phyloP scores from a whole-genome alignment of 768 basidiomycete species.

The Gloeostereum incarnatum region DNA sequence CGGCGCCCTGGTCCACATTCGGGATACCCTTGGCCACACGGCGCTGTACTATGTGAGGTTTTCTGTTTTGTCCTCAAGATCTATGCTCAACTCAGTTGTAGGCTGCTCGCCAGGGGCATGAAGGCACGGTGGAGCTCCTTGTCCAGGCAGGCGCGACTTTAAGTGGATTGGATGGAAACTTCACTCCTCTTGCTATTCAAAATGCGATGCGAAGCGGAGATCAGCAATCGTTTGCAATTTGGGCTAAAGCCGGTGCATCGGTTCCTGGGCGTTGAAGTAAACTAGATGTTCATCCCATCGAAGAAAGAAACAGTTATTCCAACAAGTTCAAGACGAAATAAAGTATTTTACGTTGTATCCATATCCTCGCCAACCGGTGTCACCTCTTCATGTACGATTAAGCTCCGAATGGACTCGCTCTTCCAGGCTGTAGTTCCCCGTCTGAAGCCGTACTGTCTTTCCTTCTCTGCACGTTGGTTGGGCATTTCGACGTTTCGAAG shows the following conservation, averaged over 20 bases:
- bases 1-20: conserved; percentile 75
- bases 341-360: conserved; percentile 68
- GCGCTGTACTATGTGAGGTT: conserved; percentile 68
- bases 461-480: conserved; percentile 75
- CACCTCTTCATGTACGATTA: conserved; percentile 68
- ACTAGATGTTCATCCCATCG: neutral
- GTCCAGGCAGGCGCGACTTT: conserved; percentile 69
- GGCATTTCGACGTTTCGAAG: conserved; percentile 91
- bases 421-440: conserved; percentile 87
- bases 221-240: conserved; percentile 33
- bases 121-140: conserved; percentile 49
- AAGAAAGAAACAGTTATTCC: neutral
- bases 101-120: conserved; percentile 71
- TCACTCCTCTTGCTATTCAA: conserved; percentile 36
- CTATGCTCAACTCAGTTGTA: conserved; percentile 15
- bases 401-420: conserved; percentile 61
- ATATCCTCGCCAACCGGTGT: conserved; percentile 61
- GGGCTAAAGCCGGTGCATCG: conserved; percentile 44
- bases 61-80: neutral
- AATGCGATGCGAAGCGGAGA: conserved; percentile 30
- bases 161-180: conserved; percentile 59
- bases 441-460: conserved; percentile 64
- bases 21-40: conserved; percentile 77
- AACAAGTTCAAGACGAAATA: too few relatives aligned
- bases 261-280: too few relatives aligned